phyloP scores from a whole-genome alignment of 441 rosid species.

The Eutrema salsugineum region DNA sequence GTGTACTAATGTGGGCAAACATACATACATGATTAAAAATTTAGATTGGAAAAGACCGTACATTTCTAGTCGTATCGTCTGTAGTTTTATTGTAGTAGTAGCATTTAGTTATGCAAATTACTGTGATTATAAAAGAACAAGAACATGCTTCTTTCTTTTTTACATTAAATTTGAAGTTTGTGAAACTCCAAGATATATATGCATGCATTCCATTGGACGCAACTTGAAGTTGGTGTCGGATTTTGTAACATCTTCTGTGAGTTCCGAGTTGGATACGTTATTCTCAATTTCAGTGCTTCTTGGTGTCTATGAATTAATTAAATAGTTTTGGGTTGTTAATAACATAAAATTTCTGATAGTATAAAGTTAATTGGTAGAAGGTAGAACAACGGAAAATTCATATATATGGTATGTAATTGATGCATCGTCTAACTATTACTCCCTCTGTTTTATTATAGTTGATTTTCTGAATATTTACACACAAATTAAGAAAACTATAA shows the following conservation, averaged over 20 bases:
- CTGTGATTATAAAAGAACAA: neutral
- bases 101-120: neutral
- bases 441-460: no score
- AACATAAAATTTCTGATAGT: neutral
- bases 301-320: neutral
- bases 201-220: neutral
- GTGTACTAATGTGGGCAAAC: neutral
- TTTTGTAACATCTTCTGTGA: slow-evolving; percentile 2
- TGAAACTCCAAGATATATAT: neutral
- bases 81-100: neutral
- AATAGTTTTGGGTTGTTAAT: neutral
- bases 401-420: neutral
- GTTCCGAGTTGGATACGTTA: slow-evolving; percentile 7
- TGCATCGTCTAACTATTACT: neutral
- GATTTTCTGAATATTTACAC: no score
- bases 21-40: neutral
- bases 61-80: neutral
- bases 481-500: no score
- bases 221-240: neutral
- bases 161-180: neutral
- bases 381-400: neutral
- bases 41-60: neutral
- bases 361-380: neutral
- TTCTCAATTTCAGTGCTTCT: neutral
- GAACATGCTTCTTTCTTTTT: neutral